These are phyloP conservation scores for Ilyonectria destructans DNA, from an alignment of 2,329 filamentous ascomycete species.

Conservation along the genomic window DNA sequence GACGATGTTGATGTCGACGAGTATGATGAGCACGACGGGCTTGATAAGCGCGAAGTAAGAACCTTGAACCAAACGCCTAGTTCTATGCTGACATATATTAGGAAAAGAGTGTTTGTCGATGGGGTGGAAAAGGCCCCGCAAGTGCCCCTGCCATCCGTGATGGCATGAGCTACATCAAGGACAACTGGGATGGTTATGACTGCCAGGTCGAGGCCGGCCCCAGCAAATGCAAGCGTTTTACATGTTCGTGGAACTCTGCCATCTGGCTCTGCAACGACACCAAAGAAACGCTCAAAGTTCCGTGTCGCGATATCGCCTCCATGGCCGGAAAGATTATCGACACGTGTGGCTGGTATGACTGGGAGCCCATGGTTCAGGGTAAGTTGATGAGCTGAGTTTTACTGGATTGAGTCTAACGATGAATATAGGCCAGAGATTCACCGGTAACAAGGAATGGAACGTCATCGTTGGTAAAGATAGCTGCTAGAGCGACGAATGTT, in stretches of 20 bases:
- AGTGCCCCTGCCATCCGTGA: constrained; percentile 7
- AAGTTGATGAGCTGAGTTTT: not conserved
- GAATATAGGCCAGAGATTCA: constrained; percentile 13
- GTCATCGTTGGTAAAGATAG: constrained; percentile 17
- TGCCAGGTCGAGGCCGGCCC: constrained; percentile 22
- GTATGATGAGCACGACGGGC: not conserved
- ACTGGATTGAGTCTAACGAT: not conserved
- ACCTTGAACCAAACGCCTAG: not conserved
- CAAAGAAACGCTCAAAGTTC: constrained; percentile 10
- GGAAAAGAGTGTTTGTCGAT: not conserved
- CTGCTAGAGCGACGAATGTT: constrained; percentile 4
- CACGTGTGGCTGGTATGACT: constrained; percentile 2
- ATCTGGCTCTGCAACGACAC: constrained; percentile 31
- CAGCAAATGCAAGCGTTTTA: constrained; percentile 16
- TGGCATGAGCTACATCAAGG: constrained; percentile 11
- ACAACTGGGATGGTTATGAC: not conserved
- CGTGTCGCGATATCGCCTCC: constrained; percentile 14
- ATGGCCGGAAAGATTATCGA: constrained; percentile 15
- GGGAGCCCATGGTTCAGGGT: constrained; percentile 23
- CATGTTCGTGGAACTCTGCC: constrained; percentile 25
- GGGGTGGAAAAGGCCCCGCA: constrained; percentile 16
- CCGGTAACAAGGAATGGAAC: constrained; percentile 11
- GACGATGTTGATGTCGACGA: not conserved
- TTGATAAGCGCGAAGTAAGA: constrained; percentile 7
- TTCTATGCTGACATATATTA: not conserved